Evolutionary conservation across 2,329 filamentous ascomycete species (phyloP).

Genomic region (Whalleya microplaca): DNA sequence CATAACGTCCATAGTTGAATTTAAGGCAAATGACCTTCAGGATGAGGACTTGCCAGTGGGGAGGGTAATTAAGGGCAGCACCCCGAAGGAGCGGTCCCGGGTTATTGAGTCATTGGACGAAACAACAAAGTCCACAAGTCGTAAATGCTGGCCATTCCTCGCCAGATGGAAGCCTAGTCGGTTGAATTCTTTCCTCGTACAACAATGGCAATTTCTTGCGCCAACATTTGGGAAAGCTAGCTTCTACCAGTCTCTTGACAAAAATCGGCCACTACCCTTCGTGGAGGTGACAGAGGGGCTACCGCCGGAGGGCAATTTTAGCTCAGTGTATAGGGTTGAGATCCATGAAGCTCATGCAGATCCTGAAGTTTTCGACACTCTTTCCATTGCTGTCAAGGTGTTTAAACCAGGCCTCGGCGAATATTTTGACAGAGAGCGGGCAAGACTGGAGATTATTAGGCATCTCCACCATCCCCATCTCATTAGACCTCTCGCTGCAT

Average conservation of each 20-base stretch:
- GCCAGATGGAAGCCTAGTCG: background rate
- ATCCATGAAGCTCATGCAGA: conserved; percentile 7
- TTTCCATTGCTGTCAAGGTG: conserved; percentile 6
- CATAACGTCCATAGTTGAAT: background rate
- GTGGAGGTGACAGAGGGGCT: background rate
- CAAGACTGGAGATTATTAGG: conserved; percentile 1
- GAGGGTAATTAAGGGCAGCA: background rate
- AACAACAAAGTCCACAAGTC: background rate
- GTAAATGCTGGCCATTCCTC: background rate
- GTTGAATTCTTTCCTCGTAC: background rate
- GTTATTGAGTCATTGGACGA: background rate
- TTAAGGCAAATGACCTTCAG: background rate
- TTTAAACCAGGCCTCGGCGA: background rate
- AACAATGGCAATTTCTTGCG: conserved; percentile 10
- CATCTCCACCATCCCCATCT: conserved; percentile 7
- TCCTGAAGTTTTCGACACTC: background rate
- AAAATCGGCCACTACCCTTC: conserved; percentile 1
- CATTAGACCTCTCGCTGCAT: conserved; percentile 14
- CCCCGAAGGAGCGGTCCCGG: background rate
- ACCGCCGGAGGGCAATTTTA: conserved; percentile 1
- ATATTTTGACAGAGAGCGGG: conserved; percentile 5
- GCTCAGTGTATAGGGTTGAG: conserved; percentile 5
- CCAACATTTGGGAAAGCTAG: background rate
- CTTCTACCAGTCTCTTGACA: conserved; percentile 1
- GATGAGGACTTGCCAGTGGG: conserved; percentile 1